Base-by-base conservation (phyloP, 257 asterid genomes). In the Asclepias syriaca region DNA sequence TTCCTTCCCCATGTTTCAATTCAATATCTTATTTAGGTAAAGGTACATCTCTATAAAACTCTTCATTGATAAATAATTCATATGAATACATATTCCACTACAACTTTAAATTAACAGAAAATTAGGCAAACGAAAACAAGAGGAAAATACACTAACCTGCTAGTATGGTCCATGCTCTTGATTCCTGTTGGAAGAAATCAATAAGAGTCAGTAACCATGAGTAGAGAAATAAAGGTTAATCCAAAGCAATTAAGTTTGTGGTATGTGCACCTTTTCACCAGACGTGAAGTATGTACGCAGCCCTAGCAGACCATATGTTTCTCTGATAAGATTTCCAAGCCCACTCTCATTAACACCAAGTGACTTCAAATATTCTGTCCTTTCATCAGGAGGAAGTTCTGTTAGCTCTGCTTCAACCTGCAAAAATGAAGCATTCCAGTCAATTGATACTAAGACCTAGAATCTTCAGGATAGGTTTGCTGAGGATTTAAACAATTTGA, bases 321-420 rank as follows among this genome's bases (percentile, higher is more conserved):
- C 93, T 82, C 96, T 88, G 45, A 94, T 88, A 72, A 94, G 97
- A 82, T 91, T 94, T 73, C 97, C 99, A 21, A 93, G 85, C 72
- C 98, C 98, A 77, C 97, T 86, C 77, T 91, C 97, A 68, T 70
- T 51, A 72, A 93, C 98, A 67, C 96, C 97, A 56, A 93, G 97
- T 68, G 98, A 93, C 51, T 78, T 86, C 87, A 93, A 82, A 81
- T 86, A 94, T 77, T 94, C 98, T 53, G 78, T 73, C 80, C 98
- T 91, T 80, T 94, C 99, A 74, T 89, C 97, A 37, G 87, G 87
- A 70, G 96, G 92, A 84, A 94, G 96, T 77, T 94, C 99, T 60
- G 95, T 77, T 57, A 94, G 98, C 88, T 91, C 99, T 60, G 99
- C 88, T 70, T 94, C 99, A 82, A 94, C 98, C 98, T 93, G 81